These are phyloP conservation scores for Phlebiopsis gigantea DNA, from an alignment of 768 basidiomycete genomes.

Conservation along the genomic window DNA sequence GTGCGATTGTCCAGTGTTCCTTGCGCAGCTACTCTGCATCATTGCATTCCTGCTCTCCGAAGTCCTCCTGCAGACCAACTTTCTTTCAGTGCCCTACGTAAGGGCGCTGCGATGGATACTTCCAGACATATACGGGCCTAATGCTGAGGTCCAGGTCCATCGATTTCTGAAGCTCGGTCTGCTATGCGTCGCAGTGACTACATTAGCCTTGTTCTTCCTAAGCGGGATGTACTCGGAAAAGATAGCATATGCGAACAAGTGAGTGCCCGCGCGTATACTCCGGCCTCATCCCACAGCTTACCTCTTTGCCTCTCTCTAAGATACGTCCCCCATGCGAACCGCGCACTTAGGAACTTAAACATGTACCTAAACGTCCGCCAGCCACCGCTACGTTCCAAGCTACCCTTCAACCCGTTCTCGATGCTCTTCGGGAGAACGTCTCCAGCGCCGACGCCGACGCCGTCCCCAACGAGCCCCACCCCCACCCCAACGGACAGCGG, in stretches of 20 bases:
- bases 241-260: conserved; percentile 93
- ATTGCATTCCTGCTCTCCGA: conserved; percentile 73
- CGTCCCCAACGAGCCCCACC: conserved; percentile 32
- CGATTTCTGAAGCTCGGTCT: conserved; percentile 76
- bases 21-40: conserved; percentile 59
- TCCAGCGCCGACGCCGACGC: conserved; percentile 27
- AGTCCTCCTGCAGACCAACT: conserved; percentile 63
- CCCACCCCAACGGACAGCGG: conserved; percentile 14
- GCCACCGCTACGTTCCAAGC: conserved; percentile 61
- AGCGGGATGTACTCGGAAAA: conserved; percentile 96
- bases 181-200: conserved; percentile 84
- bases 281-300: not conserved
- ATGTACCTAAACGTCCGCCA: conserved; percentile 95
- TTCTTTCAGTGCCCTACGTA: conserved; percentile 62
- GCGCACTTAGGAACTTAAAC: conserved; percentile 86
- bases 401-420: conserved; percentile 48
- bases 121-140: conserved; percentile 43
- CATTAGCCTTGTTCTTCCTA: conserved; percentile 90
- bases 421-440: conserved; percentile 42
- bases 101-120: conserved; percentile 42
- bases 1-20: conserved; percentile 52
- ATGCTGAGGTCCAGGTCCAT: conserved; percentile 45
- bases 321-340: conserved; percentile 95
- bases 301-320: conserved; percentile 41
- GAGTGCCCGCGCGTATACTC: not conserved